phyloP scores from a whole-genome alignment of 164 flowering plant genomes.

The Piper betle region DNA sequence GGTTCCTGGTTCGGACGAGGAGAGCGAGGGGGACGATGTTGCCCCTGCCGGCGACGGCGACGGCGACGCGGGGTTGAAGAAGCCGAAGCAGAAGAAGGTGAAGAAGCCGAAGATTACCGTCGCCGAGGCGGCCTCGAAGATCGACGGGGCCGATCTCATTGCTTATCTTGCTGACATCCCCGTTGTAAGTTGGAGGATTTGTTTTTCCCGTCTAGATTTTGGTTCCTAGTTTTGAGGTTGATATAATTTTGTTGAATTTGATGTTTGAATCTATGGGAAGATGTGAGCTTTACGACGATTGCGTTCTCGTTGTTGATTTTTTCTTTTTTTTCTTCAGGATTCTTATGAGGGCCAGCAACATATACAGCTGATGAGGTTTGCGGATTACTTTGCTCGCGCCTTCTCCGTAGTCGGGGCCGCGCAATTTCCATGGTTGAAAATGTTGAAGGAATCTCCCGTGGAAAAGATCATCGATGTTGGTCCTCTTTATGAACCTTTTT shows the following conservation, averaged over 20 bases:
- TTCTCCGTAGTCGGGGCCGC: slow-evolving; percentile 38
- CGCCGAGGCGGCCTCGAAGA: slow-evolving; percentile 34
- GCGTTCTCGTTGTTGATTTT: not conserved
- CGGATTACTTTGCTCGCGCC: slow-evolving; percentile 68
- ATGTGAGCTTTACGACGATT: not conserved
- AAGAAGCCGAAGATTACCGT: slow-evolving; percentile 39
- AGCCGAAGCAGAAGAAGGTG: slow-evolving; percentile 28
- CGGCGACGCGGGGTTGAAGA: slow-evolving; percentile 13
- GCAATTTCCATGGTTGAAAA: slow-evolving; percentile 72
- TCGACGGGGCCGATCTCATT: slow-evolving; percentile 29
- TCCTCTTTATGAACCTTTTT: not conserved
- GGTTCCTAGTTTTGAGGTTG: not conserved
- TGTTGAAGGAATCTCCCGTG: slow-evolving; percentile 49
- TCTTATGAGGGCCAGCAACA: slow-evolving; percentile 52
- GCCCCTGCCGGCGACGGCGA: slow-evolving; percentile 6
- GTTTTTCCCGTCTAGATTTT: slow-evolving; percentile 3
- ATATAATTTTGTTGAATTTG: not conserved
- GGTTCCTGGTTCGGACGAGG: slow-evolving; percentile 9
- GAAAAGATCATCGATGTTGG: slow-evolving; percentile 59
- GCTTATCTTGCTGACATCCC: slow-evolving; percentile 39
- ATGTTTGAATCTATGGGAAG: not conserved
- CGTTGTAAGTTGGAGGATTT: slow-evolving; percentile 22
- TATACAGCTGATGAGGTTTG: slow-evolving; percentile 67
- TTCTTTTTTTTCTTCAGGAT: slow-evolving; percentile 17
- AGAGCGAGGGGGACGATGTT: slow-evolving; percentile 11